Conservation (phyloP, 495 filamentous ascomycete species). For the Parmelia sp. region DNA sequence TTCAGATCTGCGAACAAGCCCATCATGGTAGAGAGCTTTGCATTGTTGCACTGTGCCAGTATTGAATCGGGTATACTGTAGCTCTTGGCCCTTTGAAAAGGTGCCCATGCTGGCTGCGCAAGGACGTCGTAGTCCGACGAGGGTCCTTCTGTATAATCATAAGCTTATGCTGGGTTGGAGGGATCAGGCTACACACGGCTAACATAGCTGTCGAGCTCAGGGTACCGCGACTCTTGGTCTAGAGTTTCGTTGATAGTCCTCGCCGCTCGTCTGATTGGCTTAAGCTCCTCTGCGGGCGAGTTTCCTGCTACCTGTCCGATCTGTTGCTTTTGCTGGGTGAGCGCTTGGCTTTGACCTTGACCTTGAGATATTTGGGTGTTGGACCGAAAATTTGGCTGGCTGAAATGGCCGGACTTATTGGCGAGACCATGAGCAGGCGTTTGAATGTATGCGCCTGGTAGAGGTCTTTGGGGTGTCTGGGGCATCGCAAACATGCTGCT, state of each 20-base stretch:
- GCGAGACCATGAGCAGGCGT: slow-evolving; percentile 49
- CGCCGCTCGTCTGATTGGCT: slow-evolving; percentile 67
- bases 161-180: slow-evolving; percentile 11
- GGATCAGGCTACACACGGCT: slow-evolving; percentile 58
- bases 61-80: slow-evolving; percentile 84
- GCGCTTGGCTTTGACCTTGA: slow-evolving; percentile 22
- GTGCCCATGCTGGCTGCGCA: slow-evolving; percentile 64
- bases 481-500: slow-evolving; percentile 54
- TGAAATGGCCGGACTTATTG: slow-evolving; percentile 14
- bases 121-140: slow-evolving; percentile 87
- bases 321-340: slow-evolving; percentile 18
- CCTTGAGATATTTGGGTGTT: slow-evolving; percentile 13
- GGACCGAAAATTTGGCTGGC: slow-evolving; percentile 16
- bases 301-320: slow-evolving; percentile 9
- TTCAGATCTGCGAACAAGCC: slow-evolving; percentile 87
- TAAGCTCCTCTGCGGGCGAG: slow-evolving; percentile 17
- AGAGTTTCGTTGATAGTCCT: slow-evolving; percentile 76
- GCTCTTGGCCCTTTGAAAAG: slow-evolving; percentile 74
- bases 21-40: slow-evolving; percentile 78
- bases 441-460: slow-evolving; percentile 68
- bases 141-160: slow-evolving; percentile 56
- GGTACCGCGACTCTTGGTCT: slow-evolving; percentile 68
- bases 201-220: slow-evolving; percentile 83
- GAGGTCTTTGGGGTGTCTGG: slow-evolving; percentile 56
- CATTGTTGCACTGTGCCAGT: slow-evolving; percentile 81